A percentile compares a stretch with the other conserved stretches of the same genome.
These are phyloP conservation scores for Mycena haematopus DNA, from an alignment of 768 basidiomycete genomes.

Conservation along the genomic window DNA sequence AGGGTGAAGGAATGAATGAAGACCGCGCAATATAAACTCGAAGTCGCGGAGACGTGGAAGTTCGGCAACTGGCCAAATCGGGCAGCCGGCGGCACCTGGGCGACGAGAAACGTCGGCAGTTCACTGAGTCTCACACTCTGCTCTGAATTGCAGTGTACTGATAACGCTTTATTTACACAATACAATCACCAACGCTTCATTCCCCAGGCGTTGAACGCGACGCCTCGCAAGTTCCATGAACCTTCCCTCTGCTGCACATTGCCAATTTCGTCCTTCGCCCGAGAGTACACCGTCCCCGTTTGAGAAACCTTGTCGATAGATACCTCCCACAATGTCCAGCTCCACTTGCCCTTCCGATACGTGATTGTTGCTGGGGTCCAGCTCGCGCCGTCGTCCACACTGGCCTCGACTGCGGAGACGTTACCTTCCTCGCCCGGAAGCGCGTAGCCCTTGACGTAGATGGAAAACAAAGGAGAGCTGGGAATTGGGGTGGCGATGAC, in stretches of 20 bases:
- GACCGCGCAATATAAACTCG: neutral
- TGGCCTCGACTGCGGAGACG: conserved; percentile 56
- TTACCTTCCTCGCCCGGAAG: conserved; percentile 52
- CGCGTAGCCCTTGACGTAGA: conserved; percentile 64
- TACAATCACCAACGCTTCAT: conserved; percentile 43
- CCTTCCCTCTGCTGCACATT: conserved; percentile 55
- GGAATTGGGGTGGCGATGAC: conserved; percentile 39
- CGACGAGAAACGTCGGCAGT: neutral
- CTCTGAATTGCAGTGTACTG: too few species aligned
- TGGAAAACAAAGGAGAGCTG: conserved; percentile 24
- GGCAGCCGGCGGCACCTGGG: neutral
- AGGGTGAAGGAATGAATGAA: neutral
- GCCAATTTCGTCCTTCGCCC: conserved; percentile 59
- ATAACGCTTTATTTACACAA: neutral
- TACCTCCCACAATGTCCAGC: conserved; percentile 76
- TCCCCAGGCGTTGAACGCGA: conserved; percentile 63
- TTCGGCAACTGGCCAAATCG: neutral
- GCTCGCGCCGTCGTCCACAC: conserved; percentile 54
- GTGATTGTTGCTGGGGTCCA: conserved; percentile 60
- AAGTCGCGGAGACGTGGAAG: neutral
- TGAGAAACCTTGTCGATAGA: conserved; percentile 44
- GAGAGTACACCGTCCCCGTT: conserved; percentile 50
- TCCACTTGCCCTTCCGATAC: conserved; percentile 71
- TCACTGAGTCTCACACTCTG: too few species aligned
- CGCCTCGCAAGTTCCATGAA: conserved; percentile 72